Evolutionary conservation across 805 yeast species (phyloP).

Genomic region (Lachancea sp.): DNA sequence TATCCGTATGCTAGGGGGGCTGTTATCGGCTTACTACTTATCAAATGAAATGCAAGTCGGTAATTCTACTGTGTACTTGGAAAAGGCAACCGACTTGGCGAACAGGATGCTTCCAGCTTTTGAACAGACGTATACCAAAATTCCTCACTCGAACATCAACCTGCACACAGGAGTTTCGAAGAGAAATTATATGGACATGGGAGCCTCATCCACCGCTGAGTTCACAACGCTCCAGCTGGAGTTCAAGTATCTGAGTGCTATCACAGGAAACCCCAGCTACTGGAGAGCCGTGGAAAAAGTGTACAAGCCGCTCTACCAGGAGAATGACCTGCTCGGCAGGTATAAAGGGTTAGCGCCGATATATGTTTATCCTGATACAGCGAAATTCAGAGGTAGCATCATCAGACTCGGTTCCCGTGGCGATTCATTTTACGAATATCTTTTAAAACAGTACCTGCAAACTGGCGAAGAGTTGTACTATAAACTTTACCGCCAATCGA

Average conservation of each 20-base stretch:
- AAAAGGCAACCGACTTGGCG: constrained; percentile 77
- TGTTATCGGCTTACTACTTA: constrained; percentile 73
- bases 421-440: constrained; percentile 86
- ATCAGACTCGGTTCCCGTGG: constrained; percentile 88
- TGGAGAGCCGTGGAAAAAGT: constrained; percentile 77
- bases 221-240: constrained; percentile 83
- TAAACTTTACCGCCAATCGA: constrained; percentile 70
- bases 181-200: constrained; percentile 56
- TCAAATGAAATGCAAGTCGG: constrained; percentile 43
- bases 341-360: constrained; percentile 79
- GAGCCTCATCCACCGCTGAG: constrained; percentile 86
- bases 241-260: constrained; percentile 68
- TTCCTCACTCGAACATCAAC: constrained; percentile 78
- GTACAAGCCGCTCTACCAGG: constrained; percentile 59
- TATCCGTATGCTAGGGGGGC: constrained; percentile 87
- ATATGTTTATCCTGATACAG: constrained; percentile 67
- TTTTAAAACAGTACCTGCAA: constrained; percentile 78
- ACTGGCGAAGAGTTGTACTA: constrained; percentile 60
- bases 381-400: constrained; percentile 52
- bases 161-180: constrained; percentile 56
- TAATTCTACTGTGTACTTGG: constrained; percentile 51
- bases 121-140: constrained; percentile 49
- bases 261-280: constrained; percentile 72
- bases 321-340: constrained; percentile 35
- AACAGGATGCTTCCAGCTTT: constrained; percentile 66